Base-by-base conservation (phyloP, 331 rosid species). In the Acacia pycnantha region DNA sequence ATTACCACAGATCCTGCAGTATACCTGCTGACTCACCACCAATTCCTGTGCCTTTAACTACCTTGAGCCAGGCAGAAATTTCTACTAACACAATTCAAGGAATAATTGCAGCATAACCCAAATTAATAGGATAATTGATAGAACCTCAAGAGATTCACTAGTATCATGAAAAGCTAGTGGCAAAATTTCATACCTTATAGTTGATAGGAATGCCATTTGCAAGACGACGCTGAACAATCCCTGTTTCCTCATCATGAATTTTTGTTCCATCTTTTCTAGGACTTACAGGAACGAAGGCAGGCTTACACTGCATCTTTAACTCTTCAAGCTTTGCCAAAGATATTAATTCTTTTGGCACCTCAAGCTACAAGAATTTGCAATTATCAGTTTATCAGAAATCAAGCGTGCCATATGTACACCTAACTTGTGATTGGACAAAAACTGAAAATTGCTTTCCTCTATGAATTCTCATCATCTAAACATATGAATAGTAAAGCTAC, bases 291-390 rank as follows among this genome's bases (percentile, higher is more conserved):
- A 89, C 40, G 78, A 95, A 95, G 79, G 89, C 79, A 62, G 99
- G 99, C 76, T 73, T 84, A 48, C 86, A 70, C 87, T 88, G 90
- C 71, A 79, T 67, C 94, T 92, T 87, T 76, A 95, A 89, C 66
- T 91, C 98, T 31, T 88, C 89, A 83, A 95, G 84, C 79, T 88
- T 86, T 56, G 93, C 85, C 33, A 89, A 84, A 79, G 90, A 90
- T 80, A 93, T 84, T 84, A 95, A 83, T 85, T 93, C 99, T 82
- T 90, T 95, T 71, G 99, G 99, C 70, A 95, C 97, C 94, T 93
- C 99, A 78, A 95, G 94, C 99, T 95, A 90, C 83, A 73, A 78
- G 87, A 66, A 70, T 18, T 79, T 83, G 46, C 64, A 77, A 26
- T 26, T 62, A 58, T 79, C 82, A 83, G 72, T 56, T 82, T 40